Percentiles rank a stretch among this genome's conserved stretches.
Evolutionary conservation across 176 grass and related monocot genomes (phyloP).

Genomic region (Thalia dealbata): DNA sequence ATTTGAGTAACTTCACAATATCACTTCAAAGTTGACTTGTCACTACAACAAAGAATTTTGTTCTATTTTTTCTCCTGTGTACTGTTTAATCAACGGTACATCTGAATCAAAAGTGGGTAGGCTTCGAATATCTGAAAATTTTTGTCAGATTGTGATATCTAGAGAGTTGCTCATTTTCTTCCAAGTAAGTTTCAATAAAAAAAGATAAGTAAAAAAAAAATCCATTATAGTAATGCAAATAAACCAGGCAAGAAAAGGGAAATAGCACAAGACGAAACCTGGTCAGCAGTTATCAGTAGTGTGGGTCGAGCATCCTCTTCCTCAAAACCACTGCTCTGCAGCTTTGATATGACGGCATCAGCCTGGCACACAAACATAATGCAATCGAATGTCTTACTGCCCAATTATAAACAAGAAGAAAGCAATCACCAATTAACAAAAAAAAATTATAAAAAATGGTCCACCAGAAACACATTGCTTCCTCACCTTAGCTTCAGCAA

Average conservation of each 20-base stretch:
- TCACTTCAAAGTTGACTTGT: background rate
- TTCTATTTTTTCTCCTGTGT: too few species aligned
- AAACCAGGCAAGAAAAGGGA: background rate
- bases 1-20: background rate
- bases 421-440: background rate
- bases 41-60: too few species aligned
- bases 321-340: background rate
- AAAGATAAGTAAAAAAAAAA: too few species aligned
- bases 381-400: background rate
- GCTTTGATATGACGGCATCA: constrained; percentile 7
- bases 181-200: too few species aligned
- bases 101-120: too few species aligned
- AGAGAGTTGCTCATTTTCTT: too few species aligned
- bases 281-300: constrained; percentile 14
- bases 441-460: background rate
- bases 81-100: too few species aligned
- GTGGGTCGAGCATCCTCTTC: background rate
- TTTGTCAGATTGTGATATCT: too few species aligned
- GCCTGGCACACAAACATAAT: background rate
- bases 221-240: background rate
- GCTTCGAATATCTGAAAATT: too few species aligned
- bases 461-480: background rate
- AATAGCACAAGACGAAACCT: constrained; percentile 4
- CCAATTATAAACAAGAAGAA: background rate
- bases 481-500: constrained; percentile 70